phyloP scores from a whole-genome alignment of 352 stramenopile species.

The Phytophthora palmivora region DNA sequence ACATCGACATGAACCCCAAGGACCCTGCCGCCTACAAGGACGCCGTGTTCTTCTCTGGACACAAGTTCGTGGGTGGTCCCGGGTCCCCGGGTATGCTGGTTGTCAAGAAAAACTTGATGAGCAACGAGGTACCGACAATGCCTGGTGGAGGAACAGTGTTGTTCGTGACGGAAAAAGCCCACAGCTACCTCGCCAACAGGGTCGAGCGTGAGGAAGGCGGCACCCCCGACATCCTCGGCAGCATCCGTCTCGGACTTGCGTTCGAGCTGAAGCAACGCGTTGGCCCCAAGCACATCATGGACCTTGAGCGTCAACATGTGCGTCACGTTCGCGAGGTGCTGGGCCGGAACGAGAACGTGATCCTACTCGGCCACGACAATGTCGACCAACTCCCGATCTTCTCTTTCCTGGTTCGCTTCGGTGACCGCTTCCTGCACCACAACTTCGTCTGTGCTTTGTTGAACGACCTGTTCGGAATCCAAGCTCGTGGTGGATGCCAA shows the following conservation, averaged over 20 bases:
- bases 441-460: constrained; percentile 98
- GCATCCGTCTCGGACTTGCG: constrained; percentile 92
- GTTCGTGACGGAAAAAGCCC: constrained; percentile 66
- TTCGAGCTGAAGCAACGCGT: constrained; percentile 91
- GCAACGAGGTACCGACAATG: constrained; percentile 62
- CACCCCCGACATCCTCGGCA: constrained; percentile 95
- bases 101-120: constrained; percentile 92
- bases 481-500: constrained; percentile 66
- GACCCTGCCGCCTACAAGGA: constrained; percentile 83
- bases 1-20: constrained; percentile 96
- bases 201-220: constrained; percentile 94
- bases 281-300: constrained; percentile 58
- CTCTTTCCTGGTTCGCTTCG: constrained; percentile 94
- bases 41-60: constrained; percentile 95
- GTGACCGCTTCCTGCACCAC: constrained; percentile 95
- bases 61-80: constrained; percentile 97
- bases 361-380: constrained; percentile 83
- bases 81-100: constrained; percentile 94
- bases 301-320: constrained; percentile 57
- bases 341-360: constrained; percentile 66
- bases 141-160: constrained; percentile 61
- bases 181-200: constrained; percentile 81
- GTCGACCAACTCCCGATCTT: constrained; percentile 90
- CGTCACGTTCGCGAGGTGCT: constrained; percentile 51
- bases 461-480: constrained; percentile 99